phyloP scores from a whole-genome alignment of 179 eudicot species.

The Beta macrorhiza region DNA sequence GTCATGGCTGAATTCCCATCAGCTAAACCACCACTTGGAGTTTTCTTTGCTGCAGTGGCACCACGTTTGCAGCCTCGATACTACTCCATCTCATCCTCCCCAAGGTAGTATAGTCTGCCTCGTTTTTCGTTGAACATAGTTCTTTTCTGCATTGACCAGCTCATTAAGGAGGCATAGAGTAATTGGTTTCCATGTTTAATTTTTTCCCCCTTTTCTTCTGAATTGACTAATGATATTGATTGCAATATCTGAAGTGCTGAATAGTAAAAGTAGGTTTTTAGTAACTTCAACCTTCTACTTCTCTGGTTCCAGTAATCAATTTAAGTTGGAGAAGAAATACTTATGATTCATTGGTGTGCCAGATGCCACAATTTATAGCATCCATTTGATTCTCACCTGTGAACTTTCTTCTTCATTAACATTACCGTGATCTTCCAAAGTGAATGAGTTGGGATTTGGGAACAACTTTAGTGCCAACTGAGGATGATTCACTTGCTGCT shows the following conservation, averaged over 20 bases:
- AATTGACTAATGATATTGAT: no score
- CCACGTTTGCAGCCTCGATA: slow-evolving; percentile 94
- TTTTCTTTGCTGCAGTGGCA: slow-evolving; percentile 90
- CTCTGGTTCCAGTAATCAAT: not conserved
- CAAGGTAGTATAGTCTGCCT: slow-evolving; percentile 41
- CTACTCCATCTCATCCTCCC: slow-evolving; percentile 95
- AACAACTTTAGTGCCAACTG: not conserved
- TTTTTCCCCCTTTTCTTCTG: not conserved
- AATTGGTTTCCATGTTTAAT: not conserved
- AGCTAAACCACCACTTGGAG: slow-evolving; percentile 93
- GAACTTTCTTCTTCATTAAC: no score
- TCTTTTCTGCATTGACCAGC: not conserved
- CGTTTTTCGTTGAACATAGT: not conserved
- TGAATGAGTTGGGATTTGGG: no score
- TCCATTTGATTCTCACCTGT: no score
- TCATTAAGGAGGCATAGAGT: not conserved
- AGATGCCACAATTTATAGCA: no score
- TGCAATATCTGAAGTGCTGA: not conserved
- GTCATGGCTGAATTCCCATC: slow-evolving; percentile 90
- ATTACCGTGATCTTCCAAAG: no score
- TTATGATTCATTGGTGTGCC: no score
- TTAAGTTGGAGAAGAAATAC: not conserved
- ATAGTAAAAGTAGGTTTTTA: not conserved
- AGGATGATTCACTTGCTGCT: no score
- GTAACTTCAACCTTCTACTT: no score